Base-by-base conservation (phyloP, 176 grass and related monocot genomes). In the Eleusine coracana region DNA sequence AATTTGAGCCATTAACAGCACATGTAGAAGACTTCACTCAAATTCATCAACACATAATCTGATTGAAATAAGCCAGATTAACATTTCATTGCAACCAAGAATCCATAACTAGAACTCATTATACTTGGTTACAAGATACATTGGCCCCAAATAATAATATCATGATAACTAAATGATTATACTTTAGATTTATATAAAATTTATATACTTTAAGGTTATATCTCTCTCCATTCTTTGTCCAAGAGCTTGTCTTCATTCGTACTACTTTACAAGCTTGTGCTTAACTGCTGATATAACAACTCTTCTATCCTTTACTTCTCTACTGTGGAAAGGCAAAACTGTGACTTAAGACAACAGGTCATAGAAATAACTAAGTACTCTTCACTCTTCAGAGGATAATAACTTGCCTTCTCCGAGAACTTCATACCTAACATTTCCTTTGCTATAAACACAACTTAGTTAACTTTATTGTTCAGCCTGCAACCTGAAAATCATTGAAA, bases 381-480 rank as follows among this genome's bases (percentile, higher is more conserved):
- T 46, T 77, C 73, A 82, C 27, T 65, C 27, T 46, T 77, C 78
- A 59, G 16, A 82, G 64, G 36, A 75, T 55, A 78, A 75, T 55
- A 78, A 82, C 55, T 77, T 71, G 71, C 48, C 55, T 21, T 72
- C 58, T 71, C 25, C 66, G 9, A 46, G 31, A 73, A 66, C 68
- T 75, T 80, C 56, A 58, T 12, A 73, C 45, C 51, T 48, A 54
- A 46, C 18, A 66, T 66, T 41, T 85, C 55, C 55, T 56, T 38
- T 41, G 6, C 65, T 66, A 81, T 85, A 85, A 85, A 85, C 66
- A 89, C 58, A 72, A 21, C 44, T 77, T 58, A 76, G 2, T 75
- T 80, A 81, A 74, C 77, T 77, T 86, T 72, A 77, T 34, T 36
- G 44, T 12, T 81, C 56, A 81, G 36, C 55, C 71, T 72, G 56